Percentiles rank a stretch among this genome's conserved stretches.
phyloP scores from a whole-genome alignment of 1,139 yeast genomes.

The Zygosaccharomyces pseudobailii region DNA sequence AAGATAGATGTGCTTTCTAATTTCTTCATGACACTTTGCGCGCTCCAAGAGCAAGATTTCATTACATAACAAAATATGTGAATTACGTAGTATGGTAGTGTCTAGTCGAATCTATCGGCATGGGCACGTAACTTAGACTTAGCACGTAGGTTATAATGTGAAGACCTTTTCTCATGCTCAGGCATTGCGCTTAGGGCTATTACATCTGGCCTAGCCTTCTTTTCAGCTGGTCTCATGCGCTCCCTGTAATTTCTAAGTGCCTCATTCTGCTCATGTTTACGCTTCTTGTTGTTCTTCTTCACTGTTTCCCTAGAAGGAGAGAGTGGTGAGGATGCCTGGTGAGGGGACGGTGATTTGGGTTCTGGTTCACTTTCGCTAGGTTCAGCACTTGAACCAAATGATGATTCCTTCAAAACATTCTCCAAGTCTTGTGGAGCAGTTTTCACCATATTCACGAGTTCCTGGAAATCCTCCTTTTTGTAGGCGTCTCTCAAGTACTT shows the following conservation, averaged over 20 bases:
- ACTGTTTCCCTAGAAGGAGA: slow-evolving; percentile 6
- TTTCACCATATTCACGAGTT: slow-evolving; percentile 33
- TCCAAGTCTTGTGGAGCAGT: slow-evolving; percentile 31
- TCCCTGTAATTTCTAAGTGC: slow-evolving; percentile 13
- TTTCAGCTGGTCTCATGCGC: slow-evolving; percentile 23
- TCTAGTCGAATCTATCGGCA: slow-evolving; percentile 14
- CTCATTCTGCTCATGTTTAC: slow-evolving; percentile 13
- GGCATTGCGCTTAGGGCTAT: slow-evolving; percentile 21
- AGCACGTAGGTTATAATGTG: slow-evolving; percentile 32
- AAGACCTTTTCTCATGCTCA: slow-evolving; percentile 28
- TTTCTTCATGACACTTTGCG: not conserved
- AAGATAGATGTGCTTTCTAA: too few species aligned
- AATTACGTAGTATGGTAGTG: not conserved
- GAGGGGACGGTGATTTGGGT: slow-evolving; percentile 4
- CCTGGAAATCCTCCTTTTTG: slow-evolving; percentile 28
- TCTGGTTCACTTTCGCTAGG: slow-evolving; percentile 10
- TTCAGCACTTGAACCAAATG: slow-evolving; percentile 10
- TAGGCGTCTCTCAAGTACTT: slow-evolving; percentile 27
- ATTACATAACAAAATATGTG: not conserved
- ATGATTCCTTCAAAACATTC: slow-evolving; percentile 17
- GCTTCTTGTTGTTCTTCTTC: slow-evolving; percentile 13
- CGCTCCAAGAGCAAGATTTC: not conserved
- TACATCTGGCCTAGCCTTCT: slow-evolving; percentile 28
- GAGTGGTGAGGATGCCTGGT: slow-evolving; percentile 4
- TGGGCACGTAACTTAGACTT: slow-evolving; percentile 32